phyloP scores from a whole-genome alignment of 83 land plant species.

The Picea abies region DNA sequence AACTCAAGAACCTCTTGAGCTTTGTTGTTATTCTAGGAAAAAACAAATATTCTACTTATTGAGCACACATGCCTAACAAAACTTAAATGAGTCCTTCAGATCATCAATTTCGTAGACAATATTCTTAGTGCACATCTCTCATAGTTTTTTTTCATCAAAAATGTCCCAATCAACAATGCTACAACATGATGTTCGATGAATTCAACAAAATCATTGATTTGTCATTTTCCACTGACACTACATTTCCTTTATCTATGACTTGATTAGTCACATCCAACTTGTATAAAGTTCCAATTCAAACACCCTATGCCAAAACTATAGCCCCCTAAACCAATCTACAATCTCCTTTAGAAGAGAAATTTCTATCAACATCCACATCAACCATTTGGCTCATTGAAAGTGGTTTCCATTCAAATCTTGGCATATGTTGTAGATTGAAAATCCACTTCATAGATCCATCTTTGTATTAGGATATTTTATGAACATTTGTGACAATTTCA shows the following conservation, averaged over 20 bases:
- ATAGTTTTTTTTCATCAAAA: no score
- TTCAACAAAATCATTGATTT: background rate
- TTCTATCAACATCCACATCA: background rate
- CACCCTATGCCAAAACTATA: background rate
- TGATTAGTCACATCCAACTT: background rate
- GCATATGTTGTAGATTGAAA: background rate
- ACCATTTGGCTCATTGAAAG: background rate
- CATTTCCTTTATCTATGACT: background rate
- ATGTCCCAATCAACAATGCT: background rate
- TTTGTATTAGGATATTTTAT: background rate
- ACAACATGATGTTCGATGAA: background rate
- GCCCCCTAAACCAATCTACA: background rate
- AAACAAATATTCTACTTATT: no score
- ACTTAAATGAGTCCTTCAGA: no score
- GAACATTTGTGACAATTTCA: background rate
- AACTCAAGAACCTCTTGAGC: no score
- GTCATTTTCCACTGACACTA: background rate
- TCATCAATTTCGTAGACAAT: no score
- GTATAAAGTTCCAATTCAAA: background rate
- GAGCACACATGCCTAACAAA: no score
- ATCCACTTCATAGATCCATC: background rate
- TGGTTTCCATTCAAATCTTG: no score
- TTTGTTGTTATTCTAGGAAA: no score
- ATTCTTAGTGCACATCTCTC: no score
- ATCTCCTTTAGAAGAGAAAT: background rate